Evolutionary conservation across 78 protist species (phyloP), one percentile per base, ranked within the genome.

Genomic region (Blattamonas nauphoetae): DNA sequence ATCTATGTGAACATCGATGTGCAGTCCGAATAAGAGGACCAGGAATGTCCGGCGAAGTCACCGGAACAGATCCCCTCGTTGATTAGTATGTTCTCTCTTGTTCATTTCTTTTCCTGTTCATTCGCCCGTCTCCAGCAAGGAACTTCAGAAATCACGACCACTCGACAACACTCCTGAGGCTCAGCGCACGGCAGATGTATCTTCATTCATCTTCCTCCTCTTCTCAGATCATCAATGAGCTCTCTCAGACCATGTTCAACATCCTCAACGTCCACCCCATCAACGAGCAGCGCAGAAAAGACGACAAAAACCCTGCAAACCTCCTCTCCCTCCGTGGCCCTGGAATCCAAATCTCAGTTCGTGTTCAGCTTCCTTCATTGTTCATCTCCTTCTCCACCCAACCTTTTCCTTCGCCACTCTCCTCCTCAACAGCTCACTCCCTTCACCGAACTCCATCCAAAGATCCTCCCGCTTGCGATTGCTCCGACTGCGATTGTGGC

Each of bases 401-500:
- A n/a, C n/a, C n/a, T n/a, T n/a, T n/a, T n/a, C n/a, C n/a, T n/a
- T n/a, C n/a, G n/a, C n/a, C 35, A 32, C 83, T 5, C 35, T 32
- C 44, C 71, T 29, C 21, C 21, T 21, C 38, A 21, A 55, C 11
- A 38, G 85, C 64, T 80, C 86, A 71, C 85, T 2, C 0, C 93
- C 0, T 89, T 94, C 32, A 33, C 85, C 63, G 35, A n/a, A 36
- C 80, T 88, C 43, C 79, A 42, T 63, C 91, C 89, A 82, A 81
- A 80, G 42, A 29, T 93, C 45, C 32, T 34, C 41, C 82, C 91
- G 41, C 92, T 93, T 84, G 91, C 92, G 95, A 93, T 94, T 11
- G 96, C 96, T 0, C 96, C 96, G 42, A 94, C 96, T 11, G 90
- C 93, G 82, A 92, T 93, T 44, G 94, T 94, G 71, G 91, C 90